Base-by-base conservation (phyloP, 169 alveolate genomes). In the Eimeria praecox region DNA sequence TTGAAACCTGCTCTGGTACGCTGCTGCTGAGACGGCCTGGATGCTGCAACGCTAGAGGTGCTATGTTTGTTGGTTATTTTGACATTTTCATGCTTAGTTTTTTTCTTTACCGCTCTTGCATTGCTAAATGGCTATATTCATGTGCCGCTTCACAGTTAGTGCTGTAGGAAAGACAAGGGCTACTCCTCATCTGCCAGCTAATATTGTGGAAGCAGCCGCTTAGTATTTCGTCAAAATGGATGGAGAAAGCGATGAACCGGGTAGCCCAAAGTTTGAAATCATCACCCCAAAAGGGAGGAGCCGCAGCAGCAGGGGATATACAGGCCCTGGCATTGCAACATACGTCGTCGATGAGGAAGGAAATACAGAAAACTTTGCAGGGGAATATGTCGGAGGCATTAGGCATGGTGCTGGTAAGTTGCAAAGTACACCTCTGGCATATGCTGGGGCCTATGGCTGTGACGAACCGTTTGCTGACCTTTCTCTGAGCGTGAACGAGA, bases 241-340 rank as follows among this genome's bases (percentile, higher is more conserved):
- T 35, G 66, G 62, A 38, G 94, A 87, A 49, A 44, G 85, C 54
- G 94, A 87, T 10, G 94, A 59, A 46, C 44, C 64, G 0, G 83
- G 66, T 9, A 40, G 38, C 24, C 94, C 94, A 9, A 87, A 87
- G 82, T 87, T 64, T 87, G 94, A 10, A 42, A 30, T 87, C 54
- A 62, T 87, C 52, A 87, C 94, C 24, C 83, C 83, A 1, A 14
- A 87, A 27, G 94, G 94, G 44, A 87, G 83, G 82, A 49, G 82
- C 59, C 40, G 18, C 94, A 87, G 94, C 82, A 87, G 94, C 83
- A 62, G 94, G 83, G 94, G 94, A 35, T 64, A 87, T 46, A 64
- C 94, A 87, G 94, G 94, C 83, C 83, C 94, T 14, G 94, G 94
- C 54, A 87, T 87, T 35, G 94, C 94, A 62, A 87, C 94, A 2